phyloP scores from a whole-genome alignment of 345 rosid species.

The Dipteronia dyeriana region DNA sequence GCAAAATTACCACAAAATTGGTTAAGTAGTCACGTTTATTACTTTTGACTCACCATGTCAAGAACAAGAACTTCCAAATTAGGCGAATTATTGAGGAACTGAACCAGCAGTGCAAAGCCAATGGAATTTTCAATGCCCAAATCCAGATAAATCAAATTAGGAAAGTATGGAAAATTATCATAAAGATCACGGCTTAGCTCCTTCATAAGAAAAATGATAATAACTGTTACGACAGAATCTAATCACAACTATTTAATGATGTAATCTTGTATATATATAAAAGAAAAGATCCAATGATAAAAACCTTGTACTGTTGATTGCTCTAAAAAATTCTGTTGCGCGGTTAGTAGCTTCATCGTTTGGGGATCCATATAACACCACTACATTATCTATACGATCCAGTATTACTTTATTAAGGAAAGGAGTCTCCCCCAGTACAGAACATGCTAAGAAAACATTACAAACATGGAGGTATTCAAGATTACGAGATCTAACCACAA shows the following conservation, averaged over 20 bases:
- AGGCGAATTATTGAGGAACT: neutral
- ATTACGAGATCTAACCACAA: neutral
- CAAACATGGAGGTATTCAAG: neutral
- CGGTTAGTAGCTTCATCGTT: neutral
- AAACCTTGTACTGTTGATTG: neutral
- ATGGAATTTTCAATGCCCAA: too few relatives aligned
- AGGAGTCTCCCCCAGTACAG: neutral
- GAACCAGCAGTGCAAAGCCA: neutral
- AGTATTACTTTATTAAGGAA: neutral
- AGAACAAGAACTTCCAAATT: slow-evolving; percentile 1
- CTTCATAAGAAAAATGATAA: neutral
- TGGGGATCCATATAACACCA: too few relatives aligned
- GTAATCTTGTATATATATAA: too few relatives aligned
- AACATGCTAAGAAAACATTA: neutral
- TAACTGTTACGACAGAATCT: too few relatives aligned
- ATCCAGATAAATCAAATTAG: neutral
- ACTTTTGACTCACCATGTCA: neutral
- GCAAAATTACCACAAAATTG: too few relatives aligned
- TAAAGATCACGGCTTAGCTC: too few relatives aligned
- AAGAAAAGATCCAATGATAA: neutral
- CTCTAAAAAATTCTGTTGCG: neutral
- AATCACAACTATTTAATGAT: too few relatives aligned
- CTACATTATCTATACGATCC: too few relatives aligned
- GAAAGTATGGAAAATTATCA: neutral
- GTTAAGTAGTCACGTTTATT: too few relatives aligned